Base-by-base conservation (phyloP, 495 filamentous ascomycete species). In the Podospora anserina region DNA sequence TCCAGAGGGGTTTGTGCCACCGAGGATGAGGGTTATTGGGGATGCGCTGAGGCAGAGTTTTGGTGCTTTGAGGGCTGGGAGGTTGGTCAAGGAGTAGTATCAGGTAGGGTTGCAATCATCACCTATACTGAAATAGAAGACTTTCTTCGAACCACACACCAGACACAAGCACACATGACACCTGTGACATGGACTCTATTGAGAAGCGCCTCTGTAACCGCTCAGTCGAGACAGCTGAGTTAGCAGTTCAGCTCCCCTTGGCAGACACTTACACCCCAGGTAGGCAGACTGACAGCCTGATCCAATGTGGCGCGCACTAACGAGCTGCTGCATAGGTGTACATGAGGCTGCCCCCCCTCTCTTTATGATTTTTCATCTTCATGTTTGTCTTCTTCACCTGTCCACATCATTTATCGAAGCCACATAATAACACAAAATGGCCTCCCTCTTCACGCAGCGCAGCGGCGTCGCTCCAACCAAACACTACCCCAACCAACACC, bases 11-110 rank as follows among this genome's bases (percentile, higher is more conserved):
- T 68, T 60, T 39, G 39, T 39, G 15, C 61, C 66, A 34, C 69
- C 69, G n/a, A 34, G 32, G 20, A 68, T 65, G 39, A 53, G 66
- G 34, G 62, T 56, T 3, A 56, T 71, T 23, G 61, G 56, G 28
- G 69, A 68, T 28, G 62, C 32, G 6, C 2, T 68, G 32, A 30
- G 49, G 49, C 61, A 44, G 57, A 65, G 55, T 26, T 61, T 68
- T 58, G 34, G 3, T 20, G 66, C 60, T 6, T 49, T 71, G 23
- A 53, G 66, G 57, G 39, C 30, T 4, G 69, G 69, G 56, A 63
- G 61, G 32, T 19, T 63, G 28, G 32, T 44, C 5, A 63, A 63
- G 32, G 61, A 63, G 32, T 49, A 49, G 15, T 49, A 49, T 49
- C 2, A 2, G 39, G 13, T 49, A 49, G 6, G 2, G 7, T 49